Evolutionary conservation across 306 rosid species (phyloP), one percentile per base, ranked within the genome.

Genomic region (Fragaria vesca): DNA sequence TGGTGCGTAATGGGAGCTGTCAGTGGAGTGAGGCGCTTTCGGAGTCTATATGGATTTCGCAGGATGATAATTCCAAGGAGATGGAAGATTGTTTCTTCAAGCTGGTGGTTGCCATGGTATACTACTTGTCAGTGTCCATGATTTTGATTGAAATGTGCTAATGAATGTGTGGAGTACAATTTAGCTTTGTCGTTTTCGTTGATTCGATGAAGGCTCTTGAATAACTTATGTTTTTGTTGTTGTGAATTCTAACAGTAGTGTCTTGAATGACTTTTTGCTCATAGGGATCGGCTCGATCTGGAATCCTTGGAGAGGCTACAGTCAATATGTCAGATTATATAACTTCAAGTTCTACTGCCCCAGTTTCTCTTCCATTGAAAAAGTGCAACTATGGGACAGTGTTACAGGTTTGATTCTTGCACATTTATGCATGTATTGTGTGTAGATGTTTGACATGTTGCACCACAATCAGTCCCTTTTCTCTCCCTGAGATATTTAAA

Each of bases 51-150:
- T 82, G 83, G 81, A 63, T 83, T 76, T 67, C 81, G 7, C 78
- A 81, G 34, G 84, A 86, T 8, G 84, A 81, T 12, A 55, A 78
- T 73, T 76, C 80, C 1, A 81, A 79, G 70, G 85, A 81, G 82
- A 58, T 72, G 66, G 87, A 81, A 47, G 87, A 83, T 57, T 81
- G 77, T 73, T 76, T 75, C 73, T 78, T 78, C 83, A 86, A 81
- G 87, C 80, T 86, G 34, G 78, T 83, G 65, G 78, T 86, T 76
- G 81, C 87, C 80, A 83, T 73, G 87, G 90, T 86, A 86, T 20
- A 34, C 20, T 78, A 60, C 21, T 78, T 76, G 16, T 48, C 65
- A 26, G 42, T 40, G 21, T 52, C 40, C 0, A 34, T 76, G 34
- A 38, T 42, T 46, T 52, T 55, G 3, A 42, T 32, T 30, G 11